phyloP scores from a whole-genome alignment of 1,284 basidiomycete genomes.

The Puccinia hordei region DNA sequence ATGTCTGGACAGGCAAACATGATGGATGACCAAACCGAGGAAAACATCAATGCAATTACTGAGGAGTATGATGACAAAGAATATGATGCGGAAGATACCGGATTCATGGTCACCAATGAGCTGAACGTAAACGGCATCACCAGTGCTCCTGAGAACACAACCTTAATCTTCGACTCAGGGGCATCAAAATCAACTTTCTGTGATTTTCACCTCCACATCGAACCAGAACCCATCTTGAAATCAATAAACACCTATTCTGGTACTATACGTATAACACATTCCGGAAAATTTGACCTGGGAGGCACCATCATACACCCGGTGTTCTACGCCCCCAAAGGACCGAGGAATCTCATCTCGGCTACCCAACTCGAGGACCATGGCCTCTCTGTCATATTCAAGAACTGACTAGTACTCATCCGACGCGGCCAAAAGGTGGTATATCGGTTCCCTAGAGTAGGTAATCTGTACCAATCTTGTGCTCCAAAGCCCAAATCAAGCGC shows the following conservation, averaged over 20 bases:
- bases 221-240: neutral
- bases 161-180: neutral
- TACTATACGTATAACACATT: neutral
- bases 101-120: neutral
- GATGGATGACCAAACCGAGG: neutral
- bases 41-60: neutral
- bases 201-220: neutral
- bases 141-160: too few relatives aligned
- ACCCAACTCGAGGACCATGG: slow-evolving; percentile 18
- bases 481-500: neutral
- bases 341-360: neutral
- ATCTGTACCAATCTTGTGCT: neutral
- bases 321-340: too few relatives aligned
- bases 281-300: too few relatives aligned
- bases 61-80: neutral
- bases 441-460: neutral
- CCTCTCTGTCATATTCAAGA: neutral
- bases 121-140: neutral
- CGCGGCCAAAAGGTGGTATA: neutral
- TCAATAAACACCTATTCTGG: slow-evolving; percentile 9
- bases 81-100: neutral
- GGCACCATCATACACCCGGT: too few relatives aligned
- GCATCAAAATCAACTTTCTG: neutral
- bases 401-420: neutral
- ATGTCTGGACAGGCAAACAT: neutral